Evolutionary conservation across 2,329 filamentous ascomycete species (phyloP), one percentile per base, ranked within the genome.

Genomic region (Cladosporium sp.): DNA sequence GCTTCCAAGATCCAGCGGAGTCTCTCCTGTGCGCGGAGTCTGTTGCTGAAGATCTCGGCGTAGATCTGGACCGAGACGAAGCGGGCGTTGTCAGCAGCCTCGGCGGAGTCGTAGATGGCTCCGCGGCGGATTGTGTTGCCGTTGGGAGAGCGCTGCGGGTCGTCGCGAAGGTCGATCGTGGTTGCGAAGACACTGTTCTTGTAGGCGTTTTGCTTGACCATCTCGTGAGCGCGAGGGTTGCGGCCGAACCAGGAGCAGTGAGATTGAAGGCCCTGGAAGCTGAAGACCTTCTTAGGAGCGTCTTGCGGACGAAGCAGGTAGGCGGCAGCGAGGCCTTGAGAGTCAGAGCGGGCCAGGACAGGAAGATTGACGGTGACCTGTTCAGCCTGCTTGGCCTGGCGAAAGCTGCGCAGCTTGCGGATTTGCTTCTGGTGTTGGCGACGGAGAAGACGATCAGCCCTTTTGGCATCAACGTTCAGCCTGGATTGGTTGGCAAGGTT

Each of bases 161-260:
- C 31, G 32, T 50, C 48, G 11, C 48, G 48, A 10, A 50, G 48
- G 48, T 50, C 40, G 32, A 43, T 18, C 2, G n/a, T 14, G 4
- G 40, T 38, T 33, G 43, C 31, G 9, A 50, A 41, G 40, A 32
- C 43, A 38, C 48, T 50, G 48, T 50, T 6, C 9, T 7, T 10
- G 14, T n/a, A 43, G 40, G 42, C 34, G 18, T 50, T 50, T 2
- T 32, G 14, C 32, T 50, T 50, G 32, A 50, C 48, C 16, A 37
- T 18, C 5, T 35, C 11, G 40, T 43, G 48, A 13, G 40, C 40
- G 40, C 10, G 14, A n/a, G 48, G 48, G 40, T 43, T 37, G 48
- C 18, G 9, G 40, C 48, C 48, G 48, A 43, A 50, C 22, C 42
- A 40, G 41, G 31, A 32, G 48, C 40, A 43, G 16, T 34, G 42